phyloP scores from a whole-genome alignment of 306 rosid species.

The Casuarina cunninghamiana region DNA sequence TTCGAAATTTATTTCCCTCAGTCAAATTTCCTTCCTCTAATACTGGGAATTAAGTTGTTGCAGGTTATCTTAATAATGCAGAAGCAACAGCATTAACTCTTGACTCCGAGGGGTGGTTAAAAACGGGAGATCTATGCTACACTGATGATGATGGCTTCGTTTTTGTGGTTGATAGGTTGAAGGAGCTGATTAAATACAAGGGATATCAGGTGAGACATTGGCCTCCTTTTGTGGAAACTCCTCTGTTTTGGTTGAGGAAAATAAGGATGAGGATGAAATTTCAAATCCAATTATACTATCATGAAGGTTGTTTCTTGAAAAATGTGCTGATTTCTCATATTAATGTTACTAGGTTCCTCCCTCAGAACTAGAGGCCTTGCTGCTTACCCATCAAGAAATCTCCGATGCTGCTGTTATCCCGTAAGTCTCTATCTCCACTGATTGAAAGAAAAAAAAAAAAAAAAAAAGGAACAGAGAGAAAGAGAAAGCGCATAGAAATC shows the following conservation, averaged over 20 bases:
- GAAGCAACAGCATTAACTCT: too few species aligned
- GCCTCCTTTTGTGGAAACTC: neutral
- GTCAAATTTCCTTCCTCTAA: neutral
- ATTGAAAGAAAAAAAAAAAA: neutral
- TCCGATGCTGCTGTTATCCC: slow-evolving; percentile 94
- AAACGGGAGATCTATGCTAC: too few species aligned
- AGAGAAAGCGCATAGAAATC: too few species aligned
- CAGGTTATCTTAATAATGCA: slow-evolving; percentile 24
- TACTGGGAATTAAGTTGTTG: slow-evolving; percentile 45
- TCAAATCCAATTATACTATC: neutral
- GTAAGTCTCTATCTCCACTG: slow-evolving; percentile 40
- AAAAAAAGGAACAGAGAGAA: too few species aligned
- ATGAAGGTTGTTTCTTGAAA: neutral
- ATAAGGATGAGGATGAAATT: neutral
- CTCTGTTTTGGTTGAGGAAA: neutral
- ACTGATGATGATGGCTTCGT: slow-evolving; percentile 23
- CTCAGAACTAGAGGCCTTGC: slow-evolving; percentile 92
- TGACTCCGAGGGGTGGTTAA: too few species aligned
- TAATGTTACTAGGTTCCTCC: slow-evolving; percentile 60
- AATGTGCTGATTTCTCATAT: slow-evolving; percentile 3
- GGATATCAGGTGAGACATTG: slow-evolving; percentile 75
- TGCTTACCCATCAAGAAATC: slow-evolving; percentile 72
- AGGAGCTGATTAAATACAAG: slow-evolving; percentile 91
- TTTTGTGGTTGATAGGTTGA: slow-evolving; percentile 77
- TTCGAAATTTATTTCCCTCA: too few species aligned